Base-by-base conservation (phyloP, 805 yeast species). In the Osmozyma mogii region DNA sequence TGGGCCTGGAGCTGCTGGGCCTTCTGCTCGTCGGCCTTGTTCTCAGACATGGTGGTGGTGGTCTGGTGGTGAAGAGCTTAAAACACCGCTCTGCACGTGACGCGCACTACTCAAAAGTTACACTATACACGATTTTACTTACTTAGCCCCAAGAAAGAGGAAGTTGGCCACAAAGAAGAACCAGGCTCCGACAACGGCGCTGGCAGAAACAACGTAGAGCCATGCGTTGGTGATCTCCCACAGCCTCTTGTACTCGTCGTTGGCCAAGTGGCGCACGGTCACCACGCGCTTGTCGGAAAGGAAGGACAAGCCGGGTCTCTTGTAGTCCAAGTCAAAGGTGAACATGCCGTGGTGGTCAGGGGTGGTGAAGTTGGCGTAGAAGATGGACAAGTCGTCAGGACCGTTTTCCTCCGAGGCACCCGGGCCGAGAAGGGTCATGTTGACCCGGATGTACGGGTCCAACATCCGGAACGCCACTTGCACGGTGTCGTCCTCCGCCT, bases 311-410 rank as follows among this genome's bases (percentile, higher is more conserved):
- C 97, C 97, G 9, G 72, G 64, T 50, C 95, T 76, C 52, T 72
- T 72, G 63, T 88, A 88, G 45, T 82, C 80, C 26, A 82, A 67
- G 37, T 69, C 68, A 53, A 84, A 87, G 2, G 96, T 83, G 61
- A 87, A 92, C 72, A 92, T 82, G 34, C 99, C 99, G 56, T 92
- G 95, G 49, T 87, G 96, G 55, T 89, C 96, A 14, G 99, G 99
- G 22, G 85, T 58, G 27, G 68, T 69, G 56, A 92, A 85, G 30
- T 62, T 57, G 12, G 72, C 63, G 13, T 57, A 58, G 47, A 73
- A 78, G 12, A 61, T 51, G 27, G 52, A 59, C 22, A 68, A 47
- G 47, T 75, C 78, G 4, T 61, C 54, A 2, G 45, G 48, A 9
- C 58, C 60, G 17, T 58, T 58, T 6, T 45, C 53, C 2, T 47